phyloP scores from a whole-genome alignment of 805 yeast genomes.

The Debaryomyces castellii region DNA sequence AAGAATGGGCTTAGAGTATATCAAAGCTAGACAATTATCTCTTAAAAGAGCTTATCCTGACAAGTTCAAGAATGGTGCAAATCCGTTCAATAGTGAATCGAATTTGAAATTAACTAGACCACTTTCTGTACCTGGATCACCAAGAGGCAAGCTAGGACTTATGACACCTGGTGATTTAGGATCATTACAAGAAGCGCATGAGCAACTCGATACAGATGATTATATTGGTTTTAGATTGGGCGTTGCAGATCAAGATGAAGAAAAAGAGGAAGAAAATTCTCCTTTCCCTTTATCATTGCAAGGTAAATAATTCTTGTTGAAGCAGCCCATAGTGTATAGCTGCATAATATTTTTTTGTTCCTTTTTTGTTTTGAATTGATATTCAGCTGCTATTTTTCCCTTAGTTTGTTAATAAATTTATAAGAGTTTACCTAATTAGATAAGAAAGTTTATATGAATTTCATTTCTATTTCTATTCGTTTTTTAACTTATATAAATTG shows the following conservation, averaged over 20 bases:
- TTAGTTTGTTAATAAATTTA: neutral
- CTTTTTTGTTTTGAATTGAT: neutral
- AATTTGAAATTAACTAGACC: slow-evolving; percentile 83
- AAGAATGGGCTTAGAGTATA: slow-evolving; percentile 95
- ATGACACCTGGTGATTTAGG: slow-evolving; percentile 99
- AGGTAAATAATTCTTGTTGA: slow-evolving; percentile 38
- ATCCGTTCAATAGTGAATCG: slow-evolving; percentile 45
- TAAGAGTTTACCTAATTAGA: neutral
- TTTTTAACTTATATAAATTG: neutral
- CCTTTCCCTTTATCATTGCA: slow-evolving; percentile 49
- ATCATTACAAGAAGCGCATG: slow-evolving; percentile 87
- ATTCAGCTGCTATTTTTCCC: neutral
- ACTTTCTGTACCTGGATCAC: slow-evolving; percentile 95
- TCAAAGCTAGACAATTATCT: slow-evolving; percentile 90
- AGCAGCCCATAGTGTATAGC: neutral
- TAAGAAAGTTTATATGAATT: neutral
- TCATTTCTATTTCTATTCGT: neutral
- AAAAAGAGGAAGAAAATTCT: slow-evolving; percentile 33
- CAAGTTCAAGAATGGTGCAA: slow-evolving; percentile 56
- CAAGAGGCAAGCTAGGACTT: slow-evolving; percentile 67
- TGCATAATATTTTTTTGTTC: neutral
- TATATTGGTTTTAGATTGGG: slow-evolving; percentile 60
- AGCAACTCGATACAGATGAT: slow-evolving; percentile 69
- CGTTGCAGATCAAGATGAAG: slow-evolving; percentile 44
- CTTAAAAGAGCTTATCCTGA: slow-evolving; percentile 93